These are phyloP conservation scores for Parastagonospora nodorum DNA, from an alignment of 2,329 filamentous ascomycete species.

Conservation along the genomic window DNA sequence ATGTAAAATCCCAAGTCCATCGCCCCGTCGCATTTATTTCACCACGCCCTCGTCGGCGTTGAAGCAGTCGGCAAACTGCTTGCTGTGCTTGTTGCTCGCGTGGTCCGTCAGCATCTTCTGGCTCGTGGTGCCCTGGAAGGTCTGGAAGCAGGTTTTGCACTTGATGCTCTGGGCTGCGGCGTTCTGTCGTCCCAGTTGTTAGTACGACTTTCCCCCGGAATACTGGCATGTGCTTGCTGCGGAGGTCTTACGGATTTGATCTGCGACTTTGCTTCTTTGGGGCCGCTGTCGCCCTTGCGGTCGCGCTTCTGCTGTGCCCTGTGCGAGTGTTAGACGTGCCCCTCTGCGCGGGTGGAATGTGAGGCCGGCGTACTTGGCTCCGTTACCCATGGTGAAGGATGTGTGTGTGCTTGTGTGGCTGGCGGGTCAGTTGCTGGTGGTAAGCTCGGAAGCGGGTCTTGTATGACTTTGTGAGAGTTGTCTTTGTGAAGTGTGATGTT, in stretches of 20 bases:
- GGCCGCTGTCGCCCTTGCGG: conserved; percentile 37
- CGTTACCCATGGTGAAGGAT: conserved; percentile 42
- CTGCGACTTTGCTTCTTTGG: conserved; percentile 43
- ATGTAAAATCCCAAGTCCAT: no score
- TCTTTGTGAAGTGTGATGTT: conserved; percentile 4
- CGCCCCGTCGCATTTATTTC: conserved; percentile 16
- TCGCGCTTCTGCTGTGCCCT: conserved; percentile 48
- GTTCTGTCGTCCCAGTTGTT: conserved; percentile 59
- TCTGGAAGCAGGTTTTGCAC: conserved; percentile 76
- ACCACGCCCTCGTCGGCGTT: conserved; percentile 40
- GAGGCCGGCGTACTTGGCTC: conserved; percentile 38
- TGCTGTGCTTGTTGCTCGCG: conserved; percentile 77
- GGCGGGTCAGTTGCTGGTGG: conserved; percentile 19
- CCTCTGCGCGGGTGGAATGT: background rate
- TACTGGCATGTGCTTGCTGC: background rate
- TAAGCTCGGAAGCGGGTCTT: conserved; percentile 9
- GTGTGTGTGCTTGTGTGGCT: conserved; percentile 22
- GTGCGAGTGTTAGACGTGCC: conserved; percentile 18
- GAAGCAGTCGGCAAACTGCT: conserved; percentile 73
- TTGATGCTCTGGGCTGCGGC: conserved; percentile 75
- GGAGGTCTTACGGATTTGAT: conserved; percentile 39
- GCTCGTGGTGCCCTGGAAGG: conserved; percentile 78
- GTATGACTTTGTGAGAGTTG: conserved; percentile 6
- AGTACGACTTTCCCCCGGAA: conserved; percentile 1
- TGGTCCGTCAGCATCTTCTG: conserved; percentile 73